A percentile compares a stretch with the other conserved stretches of the same genome.
phyloP scores from a whole-genome alignment of 495 filamentous ascomycete genomes.

The Cudoniella acicularis region DNA sequence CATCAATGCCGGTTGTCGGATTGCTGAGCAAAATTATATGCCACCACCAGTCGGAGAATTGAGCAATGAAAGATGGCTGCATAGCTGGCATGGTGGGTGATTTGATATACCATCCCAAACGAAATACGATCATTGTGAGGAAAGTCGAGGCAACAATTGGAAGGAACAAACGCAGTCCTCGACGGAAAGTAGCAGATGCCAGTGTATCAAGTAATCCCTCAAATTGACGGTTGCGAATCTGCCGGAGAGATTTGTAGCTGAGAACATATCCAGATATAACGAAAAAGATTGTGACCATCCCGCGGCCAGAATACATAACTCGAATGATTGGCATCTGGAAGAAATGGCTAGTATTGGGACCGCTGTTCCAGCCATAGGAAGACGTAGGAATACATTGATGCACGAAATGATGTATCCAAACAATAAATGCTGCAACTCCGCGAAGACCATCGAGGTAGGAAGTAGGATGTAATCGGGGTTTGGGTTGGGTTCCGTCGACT shows the following conservation, averaged over 20 bases:
- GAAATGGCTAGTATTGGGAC: conserved; percentile 29
- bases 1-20: neutral
- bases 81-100: neutral
- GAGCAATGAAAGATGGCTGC: neutral
- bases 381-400: conserved; percentile 9
- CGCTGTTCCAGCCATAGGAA: neutral
- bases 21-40: neutral
- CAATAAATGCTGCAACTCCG: conserved; percentile 45
- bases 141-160: conserved; percentile 53
- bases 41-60: neutral
- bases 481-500: neutral
- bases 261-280: conserved; percentile 67
- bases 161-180: conserved; percentile 56
- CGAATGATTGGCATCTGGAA: conserved; percentile 60
- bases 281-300: conserved; percentile 72
- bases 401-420: conserved; percentile 42
- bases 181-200: conserved; percentile 61
- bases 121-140: conserved; percentile 50
- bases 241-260: conserved; percentile 56
- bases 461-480: conserved; percentile 33
- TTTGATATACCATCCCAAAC: conserved; percentile 24
- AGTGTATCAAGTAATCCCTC: conserved; percentile 26
- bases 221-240: conserved; percentile 43
- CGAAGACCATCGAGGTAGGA: conserved; percentile 49
- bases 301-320: conserved; percentile 56